Evolutionary conservation across 169 alveolate species (phyloP), one percentile per base, ranked within the genome.

Genomic region (Eimeria necatrix): DNA sequence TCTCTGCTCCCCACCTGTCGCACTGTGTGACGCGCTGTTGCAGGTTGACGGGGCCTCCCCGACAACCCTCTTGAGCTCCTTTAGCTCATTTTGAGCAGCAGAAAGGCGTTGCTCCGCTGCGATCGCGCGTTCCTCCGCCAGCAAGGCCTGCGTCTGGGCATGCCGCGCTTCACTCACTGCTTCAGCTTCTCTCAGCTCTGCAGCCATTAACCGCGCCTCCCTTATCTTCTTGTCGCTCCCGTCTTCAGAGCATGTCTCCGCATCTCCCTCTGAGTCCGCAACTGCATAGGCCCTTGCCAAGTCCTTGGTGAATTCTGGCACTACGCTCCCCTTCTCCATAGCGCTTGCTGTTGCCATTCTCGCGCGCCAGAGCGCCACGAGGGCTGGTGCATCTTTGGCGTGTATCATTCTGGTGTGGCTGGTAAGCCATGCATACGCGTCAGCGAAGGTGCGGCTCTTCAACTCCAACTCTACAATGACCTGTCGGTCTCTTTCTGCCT

Each of bases 381-480:
- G 93, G 3, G 93, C 81, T 12, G 93, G 93, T 1, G 93, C 93
- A 60, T 85, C 93, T 48, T 48, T 53, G 60, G 93, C 93, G 24
- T 85, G 76, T 18, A 85, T 85, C 93, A 60, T 85, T 41, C 93
- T 85, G 61, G 32, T 59, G 93, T 85, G 93, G 46, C 93, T 85
- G 81, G 93, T 85, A 26, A 85, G 93, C 93, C 93, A 85, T 80
- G 93, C 76, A n/a, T 59, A 85, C 26, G 93, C 93, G 26, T 85
- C 93, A n/a, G 93, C 93, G 81, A 85, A 85, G 41, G 81, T 18
- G 49, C 93, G 93, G 93, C 93, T 85, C 93, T 48, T 85, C 46
- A 85, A n/a, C 61, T 85, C 93, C 76, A 85, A 73, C 68, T 85
- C 93, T 4, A 49, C 93, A 53, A 85, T 85, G 46, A 85, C 64